Conservation (phyloP, 73 alveolate species). For the Uronychia binucleata region DNA sequence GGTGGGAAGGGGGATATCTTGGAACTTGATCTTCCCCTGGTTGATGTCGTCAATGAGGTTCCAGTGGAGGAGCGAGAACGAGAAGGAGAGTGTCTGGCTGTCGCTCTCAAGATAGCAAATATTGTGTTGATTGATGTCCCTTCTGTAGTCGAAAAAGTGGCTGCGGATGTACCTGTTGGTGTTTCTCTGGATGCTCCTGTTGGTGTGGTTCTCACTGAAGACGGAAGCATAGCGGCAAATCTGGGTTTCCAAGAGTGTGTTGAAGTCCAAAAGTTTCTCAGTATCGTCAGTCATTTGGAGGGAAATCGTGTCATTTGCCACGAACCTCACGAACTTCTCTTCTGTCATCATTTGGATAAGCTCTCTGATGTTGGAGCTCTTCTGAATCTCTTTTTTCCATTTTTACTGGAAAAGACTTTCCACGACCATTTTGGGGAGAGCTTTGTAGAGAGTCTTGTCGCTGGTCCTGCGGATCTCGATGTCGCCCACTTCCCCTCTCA, state of each 20-base stretch:
- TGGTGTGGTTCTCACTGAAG: neutral
- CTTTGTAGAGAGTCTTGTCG: neutral
- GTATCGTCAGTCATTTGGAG: neutral
- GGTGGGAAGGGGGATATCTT: neutral
- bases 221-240: neutral
- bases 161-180: neutral
- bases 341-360: neutral
- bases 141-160: neutral
- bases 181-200: neutral
- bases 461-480: too few relatives aligned
- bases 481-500: too few relatives aligned
- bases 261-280: neutral
- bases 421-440: neutral
- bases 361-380: neutral
- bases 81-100: neutral
- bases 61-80: neutral
- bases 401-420: too few relatives aligned
- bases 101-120: neutral
- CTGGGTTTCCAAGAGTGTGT: neutral
- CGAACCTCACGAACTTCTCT: neutral
- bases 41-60: neutral
- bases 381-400: neutral
- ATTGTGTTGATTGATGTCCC: neutral
- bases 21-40: neutral
- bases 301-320: neutral